Percentiles rank a stretch among this genome's conserved stretches.
phyloP scores from a whole-genome alignment of 1,139 yeast species.

The Pichia sp. region DNA sequence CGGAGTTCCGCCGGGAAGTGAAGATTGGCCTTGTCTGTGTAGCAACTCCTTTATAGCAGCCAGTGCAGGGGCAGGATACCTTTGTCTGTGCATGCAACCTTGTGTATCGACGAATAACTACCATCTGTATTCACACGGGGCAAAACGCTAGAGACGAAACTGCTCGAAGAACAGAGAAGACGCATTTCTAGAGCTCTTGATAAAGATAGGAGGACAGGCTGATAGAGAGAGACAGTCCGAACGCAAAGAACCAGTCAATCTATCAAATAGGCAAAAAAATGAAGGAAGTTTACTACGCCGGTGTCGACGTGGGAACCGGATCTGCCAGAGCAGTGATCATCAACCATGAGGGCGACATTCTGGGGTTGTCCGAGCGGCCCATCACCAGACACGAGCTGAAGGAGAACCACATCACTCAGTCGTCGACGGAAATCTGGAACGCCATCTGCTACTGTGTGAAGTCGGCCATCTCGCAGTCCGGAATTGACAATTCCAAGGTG shows the following conservation, averaged over 20 bases:
- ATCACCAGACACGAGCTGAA: constrained; percentile 72
- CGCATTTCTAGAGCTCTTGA: too few species aligned
- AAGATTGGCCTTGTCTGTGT: not conserved
- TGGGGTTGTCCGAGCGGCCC: constrained; percentile 76
- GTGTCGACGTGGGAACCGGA: constrained; percentile 98
- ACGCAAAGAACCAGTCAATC: too few species aligned
- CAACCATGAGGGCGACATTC: constrained; percentile 75
- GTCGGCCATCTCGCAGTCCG: constrained; percentile 66
- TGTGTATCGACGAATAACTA: too few species aligned
- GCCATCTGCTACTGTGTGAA: constrained; percentile 80
- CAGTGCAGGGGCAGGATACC: too few species aligned
- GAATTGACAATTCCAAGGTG: constrained; percentile 60
- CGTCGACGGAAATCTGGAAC: constrained; percentile 90
- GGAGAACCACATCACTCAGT: constrained; percentile 72
- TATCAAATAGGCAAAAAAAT: too few species aligned
- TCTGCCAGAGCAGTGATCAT: constrained; percentile 93
- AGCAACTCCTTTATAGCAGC: too few species aligned
- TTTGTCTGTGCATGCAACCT: too few species aligned
- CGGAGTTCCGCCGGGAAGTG: not conserved
- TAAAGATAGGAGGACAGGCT: too few species aligned
- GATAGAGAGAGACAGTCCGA: too few species aligned
- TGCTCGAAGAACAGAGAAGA: too few species aligned
- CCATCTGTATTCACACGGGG: too few species aligned
- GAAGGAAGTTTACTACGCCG: constrained; percentile 58
- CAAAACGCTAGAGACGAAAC: too few species aligned